Conservation (phyloP, 78 protist species). For the Tieghemostelium lacteum region DNA sequence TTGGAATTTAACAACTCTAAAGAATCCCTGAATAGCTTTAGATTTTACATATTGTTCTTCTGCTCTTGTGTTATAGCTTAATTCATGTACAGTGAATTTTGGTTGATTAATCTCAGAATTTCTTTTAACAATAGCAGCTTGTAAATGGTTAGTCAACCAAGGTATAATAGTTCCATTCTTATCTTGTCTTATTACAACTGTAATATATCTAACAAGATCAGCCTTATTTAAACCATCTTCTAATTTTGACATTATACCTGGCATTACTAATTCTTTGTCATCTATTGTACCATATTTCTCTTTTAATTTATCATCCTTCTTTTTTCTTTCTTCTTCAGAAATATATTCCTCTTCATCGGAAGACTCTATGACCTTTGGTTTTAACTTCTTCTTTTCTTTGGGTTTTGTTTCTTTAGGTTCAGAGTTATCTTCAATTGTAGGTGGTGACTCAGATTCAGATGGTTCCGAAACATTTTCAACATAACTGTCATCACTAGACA, state of each 20-base stretch:
- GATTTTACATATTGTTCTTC: background rate
- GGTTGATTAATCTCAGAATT: background rate
- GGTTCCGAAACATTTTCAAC: background rate
- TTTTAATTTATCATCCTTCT: background rate
- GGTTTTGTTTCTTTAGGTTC: background rate
- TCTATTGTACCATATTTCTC: background rate
- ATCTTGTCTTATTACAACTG: background rate
- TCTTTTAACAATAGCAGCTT: slow-evolving; percentile 1
- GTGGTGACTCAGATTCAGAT: background rate
- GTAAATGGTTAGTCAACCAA: background rate
- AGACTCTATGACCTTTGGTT: background rate
- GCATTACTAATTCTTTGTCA: background rate
- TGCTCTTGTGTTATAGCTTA: background rate
- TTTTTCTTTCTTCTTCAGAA: slow-evolving; percentile 20
- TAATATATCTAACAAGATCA: background rate
- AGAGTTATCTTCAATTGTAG: background rate
- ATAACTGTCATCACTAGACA: background rate
- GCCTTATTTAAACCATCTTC: slow-evolving; percentile 6
- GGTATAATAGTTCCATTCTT: too few species aligned
- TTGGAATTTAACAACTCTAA: background rate
- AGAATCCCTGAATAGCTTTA: background rate
- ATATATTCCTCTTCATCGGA: slow-evolving; percentile 2
- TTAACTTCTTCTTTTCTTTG: background rate
- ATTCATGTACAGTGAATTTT: slow-evolving; percentile 1
- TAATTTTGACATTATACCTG: background rate